Conservation (phyloP, 169 alveolate species). For the Eimeria nieschulzi region DNA sequence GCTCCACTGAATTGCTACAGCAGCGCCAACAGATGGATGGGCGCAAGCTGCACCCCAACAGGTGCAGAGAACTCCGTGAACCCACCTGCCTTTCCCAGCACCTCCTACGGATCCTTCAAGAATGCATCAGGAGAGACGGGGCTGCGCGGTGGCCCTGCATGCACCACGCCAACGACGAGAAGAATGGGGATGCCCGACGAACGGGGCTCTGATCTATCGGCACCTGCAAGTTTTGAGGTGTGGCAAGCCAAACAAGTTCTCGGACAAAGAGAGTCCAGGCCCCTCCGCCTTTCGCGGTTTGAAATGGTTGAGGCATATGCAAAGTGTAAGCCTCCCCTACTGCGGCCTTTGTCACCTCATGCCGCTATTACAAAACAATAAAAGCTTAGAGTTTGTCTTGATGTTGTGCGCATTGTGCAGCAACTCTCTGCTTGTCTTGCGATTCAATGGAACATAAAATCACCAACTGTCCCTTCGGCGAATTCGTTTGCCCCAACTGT, state of each 20-base stretch:
- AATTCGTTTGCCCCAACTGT: slow-evolving; percentile 84
- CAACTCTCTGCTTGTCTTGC: slow-evolving; percentile 81
- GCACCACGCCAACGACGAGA: too few relatives aligned
- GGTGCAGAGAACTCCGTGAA: background rate
- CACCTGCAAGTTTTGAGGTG: slow-evolving; percentile 1
- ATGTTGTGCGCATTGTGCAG: slow-evolving; percentile 3
- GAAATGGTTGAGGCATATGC: slow-evolving; percentile 75
- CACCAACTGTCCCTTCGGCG: slow-evolving; percentile 83
- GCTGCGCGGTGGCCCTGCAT: too few relatives aligned
- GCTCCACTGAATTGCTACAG: slow-evolving; percentile 13
- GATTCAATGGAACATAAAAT: slow-evolving; percentile 82
- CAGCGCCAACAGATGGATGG: slow-evolving; percentile 45
- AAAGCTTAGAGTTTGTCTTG: too few relatives aligned
- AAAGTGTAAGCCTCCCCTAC: slow-evolving; percentile 41
- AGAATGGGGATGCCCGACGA: too few relatives aligned
- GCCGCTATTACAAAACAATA: too few relatives aligned
- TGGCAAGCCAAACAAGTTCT: slow-evolving; percentile 68
- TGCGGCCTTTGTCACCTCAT: background rate
- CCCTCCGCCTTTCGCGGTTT: slow-evolving; percentile 67
- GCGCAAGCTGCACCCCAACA: background rate
- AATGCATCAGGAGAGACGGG: background rate
- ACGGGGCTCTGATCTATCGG: too few relatives aligned
- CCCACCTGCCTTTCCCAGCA: background rate
- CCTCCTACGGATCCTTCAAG: background rate
- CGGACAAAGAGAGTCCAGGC: slow-evolving; percentile 65